Conservation (phyloP, 2,329 filamentous ascomycete genomes). For the Exophiala sp. region DNA sequence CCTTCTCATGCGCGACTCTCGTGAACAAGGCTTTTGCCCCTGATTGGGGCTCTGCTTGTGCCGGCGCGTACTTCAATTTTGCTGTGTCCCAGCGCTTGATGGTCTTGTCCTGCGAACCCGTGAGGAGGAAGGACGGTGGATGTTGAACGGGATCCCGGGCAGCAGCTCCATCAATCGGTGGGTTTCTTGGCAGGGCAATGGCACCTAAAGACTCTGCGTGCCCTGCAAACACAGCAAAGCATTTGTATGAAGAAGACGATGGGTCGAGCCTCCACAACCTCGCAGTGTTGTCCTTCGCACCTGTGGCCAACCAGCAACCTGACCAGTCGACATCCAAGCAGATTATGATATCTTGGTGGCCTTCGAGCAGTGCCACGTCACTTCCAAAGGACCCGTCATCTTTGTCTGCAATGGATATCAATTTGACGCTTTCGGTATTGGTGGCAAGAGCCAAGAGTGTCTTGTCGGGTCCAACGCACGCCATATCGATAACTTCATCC, state of each 20-base stretch:
- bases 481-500: constrained; percentile 94
- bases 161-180: constrained; percentile 65
- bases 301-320: constrained; percentile 91
- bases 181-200: constrained; percentile 68
- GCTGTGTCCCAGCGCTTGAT: constrained; percentile 89
- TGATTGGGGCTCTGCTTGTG: constrained; percentile 32
- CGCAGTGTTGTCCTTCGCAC: constrained; percentile 93
- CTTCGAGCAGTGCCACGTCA: constrained; percentile 77
- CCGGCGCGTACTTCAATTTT: constrained; percentile 49
- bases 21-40: constrained; percentile 64
- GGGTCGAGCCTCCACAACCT: constrained; percentile 83
- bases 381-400: constrained; percentile 61
- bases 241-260: constrained; percentile 66
- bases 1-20: constrained; percentile 94
- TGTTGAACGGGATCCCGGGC: constrained; percentile 68
- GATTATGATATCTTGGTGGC: constrained; percentile 93
- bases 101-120: constrained; percentile 91
- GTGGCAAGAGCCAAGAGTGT: constrained; percentile 85
- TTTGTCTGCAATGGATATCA: constrained; percentile 61
- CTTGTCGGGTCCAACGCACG: constrained; percentile 72
- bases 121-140: constrained; percentile 77
- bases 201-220: constrained; percentile 93
- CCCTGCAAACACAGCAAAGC: constrained; percentile 75
- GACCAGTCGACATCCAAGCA: constrained; percentile 94
- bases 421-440: constrained; percentile 85